These are phyloP conservation scores for Cryphonectria naterciae DNA, from an alignment of 2,329 filamentous ascomycete species.

Conservation along the genomic window DNA sequence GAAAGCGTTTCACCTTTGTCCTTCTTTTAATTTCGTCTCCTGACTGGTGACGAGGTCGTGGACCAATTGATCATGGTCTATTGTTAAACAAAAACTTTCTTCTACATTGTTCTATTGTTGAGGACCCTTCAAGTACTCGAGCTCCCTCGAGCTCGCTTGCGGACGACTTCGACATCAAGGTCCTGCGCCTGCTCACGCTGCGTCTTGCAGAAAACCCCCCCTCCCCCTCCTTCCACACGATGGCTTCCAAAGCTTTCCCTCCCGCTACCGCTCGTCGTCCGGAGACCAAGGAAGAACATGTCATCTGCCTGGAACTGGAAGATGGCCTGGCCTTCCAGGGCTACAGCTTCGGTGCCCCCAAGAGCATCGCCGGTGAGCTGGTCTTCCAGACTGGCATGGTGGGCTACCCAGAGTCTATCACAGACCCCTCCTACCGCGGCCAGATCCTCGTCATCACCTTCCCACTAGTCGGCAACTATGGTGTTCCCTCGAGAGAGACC, in stretches of 20 bases:
- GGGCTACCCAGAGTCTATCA: constrained; percentile 93
- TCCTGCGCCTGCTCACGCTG: constrained; percentile 16
- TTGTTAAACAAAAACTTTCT: constrained; percentile 18
- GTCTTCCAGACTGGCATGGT: constrained; percentile 99
- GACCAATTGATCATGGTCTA: constrained; percentile 22
- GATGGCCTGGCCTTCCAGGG: constrained; percentile 92
- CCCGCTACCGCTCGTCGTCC: constrained; percentile 66
- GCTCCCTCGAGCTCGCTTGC: constrained; percentile 18
- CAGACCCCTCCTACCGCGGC: constrained; percentile 84
- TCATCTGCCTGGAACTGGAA: constrained; percentile 88
- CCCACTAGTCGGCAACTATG: constrained; percentile 95
- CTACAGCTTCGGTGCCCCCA: constrained; percentile 93
- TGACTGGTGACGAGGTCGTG: constrained; percentile 26
- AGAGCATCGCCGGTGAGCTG: constrained; percentile 93
- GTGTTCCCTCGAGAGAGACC: constrained; percentile 84
- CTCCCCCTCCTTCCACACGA: constrained; percentile 29
- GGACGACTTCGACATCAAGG: constrained; percentile 21
- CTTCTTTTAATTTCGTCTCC: constrained; percentile 16
- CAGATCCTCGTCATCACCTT: constrained; percentile 98
- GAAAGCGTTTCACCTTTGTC: constrained; percentile 13
- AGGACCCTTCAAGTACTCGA: constrained; percentile 22
- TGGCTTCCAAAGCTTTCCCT: constrained; percentile 47
- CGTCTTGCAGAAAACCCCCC: constrained; percentile 9
- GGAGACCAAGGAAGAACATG: constrained; percentile 57
- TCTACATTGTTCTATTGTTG: constrained; percentile 8